phyloP scores from a whole-genome alignment of 140 eudicot species.

The Flaveria floridana region DNA sequence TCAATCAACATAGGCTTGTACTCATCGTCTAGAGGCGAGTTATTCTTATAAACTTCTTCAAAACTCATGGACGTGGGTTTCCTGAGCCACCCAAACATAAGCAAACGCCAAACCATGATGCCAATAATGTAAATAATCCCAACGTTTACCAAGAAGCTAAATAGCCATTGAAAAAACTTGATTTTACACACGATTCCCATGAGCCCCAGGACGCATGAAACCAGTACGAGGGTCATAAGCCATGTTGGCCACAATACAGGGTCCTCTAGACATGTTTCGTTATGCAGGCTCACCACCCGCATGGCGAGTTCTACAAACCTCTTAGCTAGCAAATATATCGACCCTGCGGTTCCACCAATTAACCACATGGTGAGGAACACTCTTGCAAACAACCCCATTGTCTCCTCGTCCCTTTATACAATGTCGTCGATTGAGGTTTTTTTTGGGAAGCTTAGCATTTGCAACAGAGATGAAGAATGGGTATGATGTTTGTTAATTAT shows the following conservation, averaged over 20 bases:
- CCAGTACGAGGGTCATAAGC: slow-evolving; percentile 33
- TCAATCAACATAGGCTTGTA: slow-evolving; percentile 33
- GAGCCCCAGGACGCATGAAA: slow-evolving; percentile 39
- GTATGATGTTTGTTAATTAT: slow-evolving; percentile 21
- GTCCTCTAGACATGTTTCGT: slow-evolving; percentile 44
- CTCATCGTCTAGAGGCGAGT: slow-evolving; percentile 38
- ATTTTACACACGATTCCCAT: slow-evolving; percentile 36
- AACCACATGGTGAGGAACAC: slow-evolving; percentile 38
- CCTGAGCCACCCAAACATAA: slow-evolving; percentile 35
- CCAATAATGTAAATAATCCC: slow-evolving; percentile 32
- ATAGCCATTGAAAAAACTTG: slow-evolving; percentile 36
- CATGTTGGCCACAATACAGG: slow-evolving; percentile 44
- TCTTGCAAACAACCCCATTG: slow-evolving; percentile 36
- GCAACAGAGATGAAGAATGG: slow-evolving; percentile 30
- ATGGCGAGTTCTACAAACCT: slow-evolving; percentile 34
- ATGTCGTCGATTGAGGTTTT: not conserved
- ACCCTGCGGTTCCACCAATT: slow-evolving; percentile 42
- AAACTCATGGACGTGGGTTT: slow-evolving; percentile 32
- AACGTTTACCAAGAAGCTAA: slow-evolving; percentile 29
- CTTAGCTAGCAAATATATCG: slow-evolving; percentile 36
- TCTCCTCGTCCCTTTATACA: not conserved
- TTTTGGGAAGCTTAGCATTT: slow-evolving; percentile 10
- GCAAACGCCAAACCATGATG: slow-evolving; percentile 42
- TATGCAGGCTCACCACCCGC: slow-evolving; percentile 38
- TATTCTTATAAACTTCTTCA: slow-evolving; percentile 34